Evolutionary conservation across 768 basidiomycete species (phyloP), one percentile per base, ranked within the genome.

Genomic region (Omphalotus guepiniiformis): DNA sequence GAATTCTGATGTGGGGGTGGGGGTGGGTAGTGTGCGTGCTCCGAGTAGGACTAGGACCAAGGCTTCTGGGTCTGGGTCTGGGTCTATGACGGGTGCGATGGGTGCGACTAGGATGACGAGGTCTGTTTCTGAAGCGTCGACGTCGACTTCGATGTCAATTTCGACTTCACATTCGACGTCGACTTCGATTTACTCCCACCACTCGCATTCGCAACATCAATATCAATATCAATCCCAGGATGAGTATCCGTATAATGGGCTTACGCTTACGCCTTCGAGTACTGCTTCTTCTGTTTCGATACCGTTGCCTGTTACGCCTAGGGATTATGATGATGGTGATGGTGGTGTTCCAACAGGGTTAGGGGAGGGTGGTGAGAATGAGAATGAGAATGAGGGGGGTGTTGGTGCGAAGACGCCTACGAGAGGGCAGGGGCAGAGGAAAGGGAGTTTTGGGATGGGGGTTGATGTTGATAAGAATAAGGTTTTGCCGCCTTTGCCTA

Each of bases 281-380:
- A 64, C 66, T 2, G 59, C 65, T 1, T 69, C 67, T 13, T 63
- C 66, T 11, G 36, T 67, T 22, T 68, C 67, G 52, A 65, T 66
- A 15, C 63, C 65, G 0, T 48, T 65, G 51, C 68, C 68, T 8
- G 37, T 58, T 9, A 69, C 70, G 3, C 67, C 70, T n/a, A 46
- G 53, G 36, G 63, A 69, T n/a, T n/a, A n/a, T n/a, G 46, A 59
- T 16, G 47, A 48, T 26, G 18, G 25, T 12, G 28, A 43, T 25
- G 23, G 38, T 23, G 30, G 19, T 9, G 39, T 28, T 23, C 26
- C 48, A 45, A 49, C 29, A 32, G 30, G 28, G 41, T 12, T 55
- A 51, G 19, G 23, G 39, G 30, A 43, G 52, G 40, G 42, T 52
- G 7, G 48, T 51, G 7, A 48, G 54, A 7, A 39, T 49, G 2